Conservation (phyloP, 1,284 basidiomycete species). For the Hymenochaete sp. region DNA sequence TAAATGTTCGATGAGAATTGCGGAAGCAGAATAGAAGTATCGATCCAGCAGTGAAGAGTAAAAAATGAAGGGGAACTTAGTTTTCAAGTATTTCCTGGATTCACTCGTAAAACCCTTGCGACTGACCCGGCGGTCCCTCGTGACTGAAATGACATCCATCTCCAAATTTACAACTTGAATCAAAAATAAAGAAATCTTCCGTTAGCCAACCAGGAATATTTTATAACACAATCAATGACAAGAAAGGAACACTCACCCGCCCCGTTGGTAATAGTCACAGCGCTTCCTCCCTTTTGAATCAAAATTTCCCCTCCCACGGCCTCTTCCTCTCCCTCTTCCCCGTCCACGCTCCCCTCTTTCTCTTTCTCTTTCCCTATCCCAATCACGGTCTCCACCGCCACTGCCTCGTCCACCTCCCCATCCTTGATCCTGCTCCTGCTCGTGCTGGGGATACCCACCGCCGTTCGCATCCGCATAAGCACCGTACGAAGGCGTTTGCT, state of each 20-base stretch:
- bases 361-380: conserved; percentile 10
- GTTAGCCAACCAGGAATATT: conserved; percentile 41
- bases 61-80: neutral
- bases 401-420: neutral
- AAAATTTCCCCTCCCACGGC: conserved; percentile 34
- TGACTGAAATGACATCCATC: conserved; percentile 79
- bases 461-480: no score
- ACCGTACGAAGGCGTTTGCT: no score
- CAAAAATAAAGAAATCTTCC: conserved; percentile 24
- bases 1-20: neutral
- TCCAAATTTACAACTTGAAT: conserved; percentile 67
- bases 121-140: conserved; percentile 28
- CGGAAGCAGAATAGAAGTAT: neutral
- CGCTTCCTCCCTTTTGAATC: conserved; percentile 70
- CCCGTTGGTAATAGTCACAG: conserved; percentile 79
- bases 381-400: conserved; percentile 5
- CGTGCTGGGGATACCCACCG: conserved; percentile 3
- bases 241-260: conserved; percentile 64
- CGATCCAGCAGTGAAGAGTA: neutral
- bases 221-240: conserved; percentile 14
- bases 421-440: conserved; percentile 1
- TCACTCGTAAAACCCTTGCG: neutral
- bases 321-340: conserved; percentile 36
- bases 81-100: neutral
- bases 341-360: conserved; percentile 18